Evolutionary conservation across 2,329 filamentous ascomycete species (phyloP), one percentile per base, ranked within the genome.

Genomic region (Dactylonectria macrodidyma): DNA sequence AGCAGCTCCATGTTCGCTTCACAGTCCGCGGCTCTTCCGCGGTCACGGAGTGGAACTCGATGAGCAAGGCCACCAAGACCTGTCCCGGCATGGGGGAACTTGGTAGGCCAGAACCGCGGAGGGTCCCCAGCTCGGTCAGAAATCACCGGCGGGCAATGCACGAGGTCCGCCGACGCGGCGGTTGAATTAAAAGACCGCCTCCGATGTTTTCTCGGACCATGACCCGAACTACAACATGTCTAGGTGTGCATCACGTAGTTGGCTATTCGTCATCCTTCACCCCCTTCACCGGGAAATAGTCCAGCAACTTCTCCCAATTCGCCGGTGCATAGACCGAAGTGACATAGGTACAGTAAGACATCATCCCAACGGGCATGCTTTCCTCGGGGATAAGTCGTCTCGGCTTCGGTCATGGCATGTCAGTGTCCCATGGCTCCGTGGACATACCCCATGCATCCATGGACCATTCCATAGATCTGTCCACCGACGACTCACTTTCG

Each of bases 41-140:
- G 58, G 46, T 52, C 58, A 52, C 63, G 58, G 63, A 60, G 62
- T 56, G 55, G 62, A 57, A 50, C 62, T 46, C 57, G 33, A 57
- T 38, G 46, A 59, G 57, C 34, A 44, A 26, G 33, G 19, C 26
- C 19, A 59, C 46, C 34, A 44, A 44, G 38, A 50, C 33, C 54
- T 44, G 57, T 38, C 19, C 26, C 41, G 3, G 41, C 34, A 60
- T 51, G 47, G 58, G 48, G 58, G 46, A 61, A 34, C n/a, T 41
- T 54, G 58, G 47, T n/a, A 38, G 46, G 34, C 46, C 22, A 26
- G 33, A 26, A 22, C 41, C 59, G 47, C 58, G 52, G 26, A 16
- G 22, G 41, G 34, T 44, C 22, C 33, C 46, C 47, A 51, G 34
- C 36, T 52, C 58, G 48, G 24, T 46, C 58, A 52, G 58, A 61